phyloP scores from a whole-genome alignment of 2,329 filamentous ascomycete species.

The Colletotrichum tofieldiae region DNA sequence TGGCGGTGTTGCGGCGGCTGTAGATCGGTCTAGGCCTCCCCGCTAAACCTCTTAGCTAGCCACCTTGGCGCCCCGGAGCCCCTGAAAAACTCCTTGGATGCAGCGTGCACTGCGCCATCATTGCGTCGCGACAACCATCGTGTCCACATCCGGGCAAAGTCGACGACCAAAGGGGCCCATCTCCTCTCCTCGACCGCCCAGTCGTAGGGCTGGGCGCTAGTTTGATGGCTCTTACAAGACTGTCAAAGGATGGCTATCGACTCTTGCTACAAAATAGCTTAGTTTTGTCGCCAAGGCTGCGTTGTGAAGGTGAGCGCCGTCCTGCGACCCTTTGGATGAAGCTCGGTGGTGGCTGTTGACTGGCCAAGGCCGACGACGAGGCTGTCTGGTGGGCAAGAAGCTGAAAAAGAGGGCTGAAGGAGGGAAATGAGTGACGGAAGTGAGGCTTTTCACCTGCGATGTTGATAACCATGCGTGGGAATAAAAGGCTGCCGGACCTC shows the following conservation, averaged over 20 bases:
- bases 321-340: background rate
- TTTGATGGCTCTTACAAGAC: constrained; percentile 5
- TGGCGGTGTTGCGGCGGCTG: constrained; percentile 1
- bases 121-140: constrained; percentile 7
- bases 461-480: background rate
- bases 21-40: constrained; percentile 1
- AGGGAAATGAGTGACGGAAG: background rate
- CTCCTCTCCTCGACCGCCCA: too few relatives aligned
- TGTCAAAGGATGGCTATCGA: constrained; percentile 18
- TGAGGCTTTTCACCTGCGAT: background rate
- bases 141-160: constrained; percentile 24
- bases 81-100: constrained; percentile 12
- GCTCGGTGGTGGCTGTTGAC: constrained; percentile 16
- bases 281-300: constrained; percentile 6
- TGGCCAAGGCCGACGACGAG: constrained; percentile 19
- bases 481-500: constrained; percentile 14
- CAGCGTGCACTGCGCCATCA: constrained; percentile 11
- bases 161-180: background rate
- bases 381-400: constrained; percentile 10
- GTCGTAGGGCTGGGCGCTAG: constrained; percentile 22
- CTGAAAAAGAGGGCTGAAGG: constrained; percentile 16
- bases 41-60: constrained; percentile 8
- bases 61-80: constrained; percentile 7
- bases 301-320: background rate
- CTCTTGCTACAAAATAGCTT: background rate